Evolutionary conservation across 371 early-diverging fungal species (phyloP).

Genomic region (Vairimorpha necatrix): DNA sequence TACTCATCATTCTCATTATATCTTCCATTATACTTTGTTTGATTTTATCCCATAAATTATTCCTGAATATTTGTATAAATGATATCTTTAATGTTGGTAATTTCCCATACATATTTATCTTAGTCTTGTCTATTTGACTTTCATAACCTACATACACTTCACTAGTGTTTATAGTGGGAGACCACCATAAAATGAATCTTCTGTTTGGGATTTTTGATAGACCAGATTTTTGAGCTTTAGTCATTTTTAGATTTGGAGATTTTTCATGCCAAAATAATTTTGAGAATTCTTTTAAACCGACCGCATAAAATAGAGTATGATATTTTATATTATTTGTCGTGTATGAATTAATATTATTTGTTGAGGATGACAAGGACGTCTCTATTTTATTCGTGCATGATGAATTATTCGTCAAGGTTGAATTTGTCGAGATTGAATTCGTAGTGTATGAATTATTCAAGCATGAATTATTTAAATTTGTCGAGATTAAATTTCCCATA

Average conservation of each 20-base stretch:
- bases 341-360: no score
- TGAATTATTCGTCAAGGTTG: no score
- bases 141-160: conserved; percentile 98
- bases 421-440: no score
- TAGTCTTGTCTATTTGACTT: conserved; percentile 92
- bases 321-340: conserved; percentile 94
- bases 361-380: no score
- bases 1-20: conserved; percentile 46
- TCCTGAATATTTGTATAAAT: conserved; percentile 93
- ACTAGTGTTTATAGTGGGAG: conserved; percentile 90
- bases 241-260: conserved; percentile 64
- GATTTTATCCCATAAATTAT: conserved; percentile 97
- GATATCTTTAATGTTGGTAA: conserved; percentile 95
- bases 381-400: no score
- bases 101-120: conserved; percentile 98
- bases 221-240: conserved; percentile 93
- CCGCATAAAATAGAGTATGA: conserved; percentile 92
- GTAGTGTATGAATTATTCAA: no score
- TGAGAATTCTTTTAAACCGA: conserved; percentile 89
- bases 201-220: conserved; percentile 97
- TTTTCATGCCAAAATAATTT: conserved; percentile 92
- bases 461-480: no score
- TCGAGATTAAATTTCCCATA: no score
- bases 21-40: conserved; percentile 89
- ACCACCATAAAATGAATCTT: conserved; percentile 99